These are phyloP conservation scores for Ceratobasidium sp. DNA, from an alignment of 1,284 basidiomycete genomes.

Conservation along the genomic window DNA sequence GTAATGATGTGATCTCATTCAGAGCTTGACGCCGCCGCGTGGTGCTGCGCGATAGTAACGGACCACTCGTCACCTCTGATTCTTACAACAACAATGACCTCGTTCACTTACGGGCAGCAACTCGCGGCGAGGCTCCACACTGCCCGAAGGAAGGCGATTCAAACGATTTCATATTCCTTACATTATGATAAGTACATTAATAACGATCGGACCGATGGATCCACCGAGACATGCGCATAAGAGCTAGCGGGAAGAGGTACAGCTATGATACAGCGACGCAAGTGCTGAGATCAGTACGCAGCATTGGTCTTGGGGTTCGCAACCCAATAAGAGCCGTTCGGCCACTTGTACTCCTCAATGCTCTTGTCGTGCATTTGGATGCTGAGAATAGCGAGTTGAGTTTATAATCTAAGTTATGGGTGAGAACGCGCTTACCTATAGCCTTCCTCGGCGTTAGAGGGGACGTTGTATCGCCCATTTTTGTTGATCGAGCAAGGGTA, in stretches of 20 bases:
- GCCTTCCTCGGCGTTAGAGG: constrained; percentile 73
- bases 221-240: constrained; percentile 1
- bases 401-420: neutral
- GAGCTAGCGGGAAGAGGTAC: constrained; percentile 6
- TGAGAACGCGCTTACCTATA: constrained; percentile 68
- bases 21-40: no score
- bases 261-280: constrained; percentile 25
- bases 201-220: no score
- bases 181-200: constrained; percentile 42
- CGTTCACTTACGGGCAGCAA: neutral
- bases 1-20: no score
- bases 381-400: constrained; percentile 57
- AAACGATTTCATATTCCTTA: constrained; percentile 16
- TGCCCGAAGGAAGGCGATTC: constrained; percentile 1
- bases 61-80: constrained; percentile 8
- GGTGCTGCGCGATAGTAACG: neutral
- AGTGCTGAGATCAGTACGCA: constrained; percentile 28
- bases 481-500: constrained; percentile 91
- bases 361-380: constrained; percentile 82
- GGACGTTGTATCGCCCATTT: constrained; percentile 88
- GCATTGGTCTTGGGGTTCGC: constrained; percentile 43
- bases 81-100: neutral
- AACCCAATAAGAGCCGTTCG: constrained; percentile 78
- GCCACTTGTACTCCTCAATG: constrained; percentile 81
- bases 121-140: neutral